Base-by-base conservation (phyloP, 2,329 filamentous ascomycete genomes). In the Aspergillus sp. region DNA sequence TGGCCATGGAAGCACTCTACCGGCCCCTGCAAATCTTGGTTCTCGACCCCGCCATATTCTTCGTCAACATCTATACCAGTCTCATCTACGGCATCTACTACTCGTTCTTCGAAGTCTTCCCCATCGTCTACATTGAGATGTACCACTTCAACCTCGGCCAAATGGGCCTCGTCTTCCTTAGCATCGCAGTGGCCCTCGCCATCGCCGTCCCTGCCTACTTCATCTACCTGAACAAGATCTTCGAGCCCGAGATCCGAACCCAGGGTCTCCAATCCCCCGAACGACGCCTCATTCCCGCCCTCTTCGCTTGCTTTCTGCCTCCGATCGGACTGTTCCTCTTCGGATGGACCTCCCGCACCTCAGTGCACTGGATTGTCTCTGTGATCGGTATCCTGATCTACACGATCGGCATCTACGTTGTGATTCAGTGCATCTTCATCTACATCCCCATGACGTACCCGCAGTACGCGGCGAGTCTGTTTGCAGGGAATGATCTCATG, bases 51-150 rank as follows among this genome's bases (percentile, higher is more conserved):
- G 83, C 86, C 10, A 81, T 89, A 2, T 71, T 84, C 5, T 88
- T 89, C 72, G 81, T 85, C 1, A 84, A 86, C 67, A 58, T 87
- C 39, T 89, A 88, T 73, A 85, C 83, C 3, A 82, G 82, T 57
- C 81, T 88, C 65, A 82, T 85, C 65, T 89, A 77, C 58, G 74
- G 67, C 23, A 75, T 77, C 15, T 76, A 75, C 58, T 83, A 83
- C 63, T 77, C 77, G 15, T 89, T 83, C 72, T 89, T 89, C 69
- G 86, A 89, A 67, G 83, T 83, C n/a, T 89, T 89, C 72, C 86
- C 86, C 3, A 76, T 88, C 23, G 85, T 88, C 52, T 89, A 86
- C 69, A 79, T 81, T 2, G 80, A 78, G 21, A 77, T 82, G 64
- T 89, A 89, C 74, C 72, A 76, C 68, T 87, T 89, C 80, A 82